Percentiles rank a stretch among this genome's conserved stretches.
phyloP scores from a whole-genome alignment of 208 protist species.

The Jaenimonas drosophilae region DNA sequence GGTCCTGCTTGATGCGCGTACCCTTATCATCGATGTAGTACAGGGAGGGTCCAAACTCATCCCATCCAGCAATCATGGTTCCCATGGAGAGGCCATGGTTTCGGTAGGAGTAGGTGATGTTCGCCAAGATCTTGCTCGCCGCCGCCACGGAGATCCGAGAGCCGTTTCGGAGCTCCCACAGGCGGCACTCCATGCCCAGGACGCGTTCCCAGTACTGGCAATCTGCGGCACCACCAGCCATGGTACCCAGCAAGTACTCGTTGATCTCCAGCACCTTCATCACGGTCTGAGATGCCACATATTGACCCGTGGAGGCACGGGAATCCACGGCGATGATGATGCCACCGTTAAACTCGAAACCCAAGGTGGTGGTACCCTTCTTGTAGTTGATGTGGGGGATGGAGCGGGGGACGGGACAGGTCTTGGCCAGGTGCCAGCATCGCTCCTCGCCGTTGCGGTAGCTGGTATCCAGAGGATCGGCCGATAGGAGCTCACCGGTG shows the following conservation, averaged over 20 bases:
- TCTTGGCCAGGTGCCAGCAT: slow-evolving; percentile 56
- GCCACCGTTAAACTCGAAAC: slow-evolving; percentile 96
- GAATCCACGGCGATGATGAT: slow-evolving; percentile 99
- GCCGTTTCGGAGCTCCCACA: slow-evolving; percentile 94
- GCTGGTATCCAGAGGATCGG: slow-evolving; percentile 70
- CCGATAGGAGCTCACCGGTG: slow-evolving; percentile 51
- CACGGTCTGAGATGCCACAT: slow-evolving; percentile 98
- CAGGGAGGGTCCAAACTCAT: slow-evolving; percentile 95
- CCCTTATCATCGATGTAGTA: slow-evolving; percentile 99
- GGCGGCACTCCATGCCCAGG: slow-evolving; percentile 92
- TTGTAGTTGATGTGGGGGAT: slow-evolving; percentile 79
- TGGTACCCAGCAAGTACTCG: slow-evolving; percentile 98
- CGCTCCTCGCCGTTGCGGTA: slow-evolving; percentile 38
- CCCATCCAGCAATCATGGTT: slow-evolving; percentile 97
- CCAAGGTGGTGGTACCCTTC: slow-evolving; percentile 99
- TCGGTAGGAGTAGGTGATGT: slow-evolving; percentile 98
- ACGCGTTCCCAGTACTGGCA: slow-evolving; percentile 99
- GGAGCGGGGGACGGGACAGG: slow-evolving; percentile 74
- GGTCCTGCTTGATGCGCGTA: slow-evolving; percentile 94
- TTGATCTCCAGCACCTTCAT: slow-evolving; percentile 99
- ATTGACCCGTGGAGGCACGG: slow-evolving; percentile 96
- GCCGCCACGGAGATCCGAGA: slow-evolving; percentile 97
- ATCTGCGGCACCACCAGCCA: slow-evolving; percentile 99
- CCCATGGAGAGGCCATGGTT: slow-evolving; percentile 97
- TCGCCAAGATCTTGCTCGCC: slow-evolving; percentile 99